Conservation (phyloP, 2,329 filamentous ascomycete species). For the Colletotrichum tamarilloi region DNA sequence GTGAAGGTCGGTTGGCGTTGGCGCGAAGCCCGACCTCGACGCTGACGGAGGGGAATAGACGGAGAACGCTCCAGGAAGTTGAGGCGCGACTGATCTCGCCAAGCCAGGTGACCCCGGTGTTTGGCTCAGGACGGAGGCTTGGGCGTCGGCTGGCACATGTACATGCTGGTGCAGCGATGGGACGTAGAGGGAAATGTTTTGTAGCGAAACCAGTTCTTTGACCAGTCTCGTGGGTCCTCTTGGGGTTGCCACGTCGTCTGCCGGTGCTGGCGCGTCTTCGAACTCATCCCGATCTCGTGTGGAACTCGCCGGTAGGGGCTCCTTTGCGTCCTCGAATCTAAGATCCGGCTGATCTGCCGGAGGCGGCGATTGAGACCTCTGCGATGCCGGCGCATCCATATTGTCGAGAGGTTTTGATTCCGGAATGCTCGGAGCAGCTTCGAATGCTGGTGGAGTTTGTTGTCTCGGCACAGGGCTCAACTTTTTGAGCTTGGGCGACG, state of each 20-base stretch:
- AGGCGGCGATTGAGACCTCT: conserved; percentile 24
- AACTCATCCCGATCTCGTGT: background rate
- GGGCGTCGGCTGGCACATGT: conserved; percentile 45
- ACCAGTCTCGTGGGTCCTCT: conserved; percentile 65
- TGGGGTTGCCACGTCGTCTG: conserved; percentile 60
- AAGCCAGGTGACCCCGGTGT: conserved; percentile 43
- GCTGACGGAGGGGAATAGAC: conserved; percentile 46
- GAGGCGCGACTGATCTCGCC: conserved; percentile 55
- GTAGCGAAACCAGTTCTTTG: conserved; percentile 64
- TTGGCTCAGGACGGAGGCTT: conserved; percentile 43
- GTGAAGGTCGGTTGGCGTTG: conserved; percentile 1
- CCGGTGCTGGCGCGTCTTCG: conserved; percentile 29
- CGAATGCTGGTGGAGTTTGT: conserved; percentile 4
- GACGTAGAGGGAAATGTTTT: conserved; percentile 64
- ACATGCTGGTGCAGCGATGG: conserved; percentile 61
- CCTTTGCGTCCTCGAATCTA: background rate
- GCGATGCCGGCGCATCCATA: background rate
- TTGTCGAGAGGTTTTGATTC: background rate
- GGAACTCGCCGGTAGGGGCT: background rate
- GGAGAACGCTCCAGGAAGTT: conserved; percentile 73
- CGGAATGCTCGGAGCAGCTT: background rate
- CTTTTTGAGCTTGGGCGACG: background rate
- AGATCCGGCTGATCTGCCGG: conserved; percentile 31
- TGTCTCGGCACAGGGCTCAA: background rate
- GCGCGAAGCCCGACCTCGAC: conserved; percentile 16